These are phyloP conservation scores for Amniculicola lignicola DNA, from an alignment of 495 filamentous ascomycete genomes.

Conservation along the genomic window DNA sequence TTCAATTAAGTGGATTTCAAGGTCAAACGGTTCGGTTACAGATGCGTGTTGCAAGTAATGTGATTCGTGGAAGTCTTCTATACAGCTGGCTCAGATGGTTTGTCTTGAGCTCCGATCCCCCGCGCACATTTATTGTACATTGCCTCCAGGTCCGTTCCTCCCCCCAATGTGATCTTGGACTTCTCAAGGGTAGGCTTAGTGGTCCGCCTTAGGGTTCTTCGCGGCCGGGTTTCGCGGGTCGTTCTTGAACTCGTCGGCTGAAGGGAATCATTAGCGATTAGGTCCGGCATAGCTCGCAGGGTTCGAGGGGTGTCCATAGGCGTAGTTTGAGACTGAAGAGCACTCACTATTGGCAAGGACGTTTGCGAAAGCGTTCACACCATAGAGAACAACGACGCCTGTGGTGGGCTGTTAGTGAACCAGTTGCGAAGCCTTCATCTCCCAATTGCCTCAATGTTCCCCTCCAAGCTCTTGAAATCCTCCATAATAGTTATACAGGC, in stretches of 20 bases:
- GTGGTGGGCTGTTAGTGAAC: slow-evolving; percentile 9
- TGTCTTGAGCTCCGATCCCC: not conserved
- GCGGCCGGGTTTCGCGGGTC: slow-evolving; percentile 84
- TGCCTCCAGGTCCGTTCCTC: slow-evolving; percentile 11
- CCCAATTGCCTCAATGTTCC: not conserved
- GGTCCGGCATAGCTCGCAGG: not conserved
- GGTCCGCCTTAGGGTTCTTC: slow-evolving; percentile 42
- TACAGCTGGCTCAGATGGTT: slow-evolving; percentile 17
- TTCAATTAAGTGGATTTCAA: too few species aligned
- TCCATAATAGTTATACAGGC: not conserved
- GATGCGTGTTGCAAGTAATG: not conserved
- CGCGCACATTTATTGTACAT: slow-evolving; percentile 33
- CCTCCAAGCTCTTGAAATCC: not conserved
- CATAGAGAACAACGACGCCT: slow-evolving; percentile 84
- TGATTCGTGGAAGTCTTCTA: slow-evolving; percentile 26
- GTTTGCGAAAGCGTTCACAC: slow-evolving; percentile 74
- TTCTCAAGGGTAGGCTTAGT: not conserved
- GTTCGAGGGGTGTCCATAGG: not conserved
- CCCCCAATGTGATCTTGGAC: not conserved
- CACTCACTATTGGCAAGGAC: slow-evolving; percentile 69
- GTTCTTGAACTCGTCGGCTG: slow-evolving; percentile 91
- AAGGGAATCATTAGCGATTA: slow-evolving; percentile 13
- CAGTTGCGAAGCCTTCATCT: not conserved
- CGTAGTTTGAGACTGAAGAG: too few species aligned
- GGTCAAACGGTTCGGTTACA: too few species aligned